Percentiles rank a stretch among this genome's conserved stretches.
Evolutionary conservation across 1,284 basidiomycete genomes (phyloP).

Genomic region (Trichosporon coremiiforme): DNA sequence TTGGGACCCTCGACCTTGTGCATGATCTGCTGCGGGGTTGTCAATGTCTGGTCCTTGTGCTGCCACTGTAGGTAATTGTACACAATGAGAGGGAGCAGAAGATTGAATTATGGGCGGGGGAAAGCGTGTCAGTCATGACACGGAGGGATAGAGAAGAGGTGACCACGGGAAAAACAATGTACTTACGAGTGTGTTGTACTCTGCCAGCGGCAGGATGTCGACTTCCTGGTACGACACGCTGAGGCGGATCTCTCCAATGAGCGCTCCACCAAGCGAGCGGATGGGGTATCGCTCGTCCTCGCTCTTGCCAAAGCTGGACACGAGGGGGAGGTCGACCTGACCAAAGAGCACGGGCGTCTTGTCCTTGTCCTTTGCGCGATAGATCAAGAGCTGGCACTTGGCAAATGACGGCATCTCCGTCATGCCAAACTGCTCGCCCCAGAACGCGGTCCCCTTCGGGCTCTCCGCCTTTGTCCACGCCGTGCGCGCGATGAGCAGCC

Average conservation of each 20-base stretch:
- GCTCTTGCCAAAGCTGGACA: slow-evolving; percentile 30
- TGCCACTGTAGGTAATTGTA: neutral
- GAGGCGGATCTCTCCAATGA: slow-evolving; percentile 44
- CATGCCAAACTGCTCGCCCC: slow-evolving; percentile 40
- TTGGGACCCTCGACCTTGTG: slow-evolving; percentile 20
- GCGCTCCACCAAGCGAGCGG: slow-evolving; percentile 27
- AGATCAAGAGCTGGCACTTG: slow-evolving; percentile 26
- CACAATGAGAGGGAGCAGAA: neutral
- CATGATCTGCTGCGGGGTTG: slow-evolving; percentile 9
- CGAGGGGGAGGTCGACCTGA: slow-evolving; percentile 35
- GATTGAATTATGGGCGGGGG: neutral
- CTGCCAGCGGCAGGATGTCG: slow-evolving; percentile 25
- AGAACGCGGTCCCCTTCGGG: slow-evolving; percentile 34
- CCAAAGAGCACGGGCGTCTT: slow-evolving; percentile 32
- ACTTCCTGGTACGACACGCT: slow-evolving; percentile 35
- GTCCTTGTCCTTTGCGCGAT: slow-evolving; percentile 23
- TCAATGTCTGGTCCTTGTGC: neutral
- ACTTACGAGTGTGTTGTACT: slow-evolving; percentile 28
- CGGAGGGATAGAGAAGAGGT: neutral
- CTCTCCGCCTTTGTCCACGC: slow-evolving; percentile 37
- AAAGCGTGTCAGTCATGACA: neutral
- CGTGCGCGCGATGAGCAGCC: slow-evolving; percentile 33
- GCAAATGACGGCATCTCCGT: slow-evolving; percentile 32
- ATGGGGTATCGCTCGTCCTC: slow-evolving; percentile 43
- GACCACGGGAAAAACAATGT: neutral